These are phyloP conservation scores for Leavenworthia alabamica DNA, from an alignment of 345 rosid genomes.

Conservation along the genomic window DNA sequence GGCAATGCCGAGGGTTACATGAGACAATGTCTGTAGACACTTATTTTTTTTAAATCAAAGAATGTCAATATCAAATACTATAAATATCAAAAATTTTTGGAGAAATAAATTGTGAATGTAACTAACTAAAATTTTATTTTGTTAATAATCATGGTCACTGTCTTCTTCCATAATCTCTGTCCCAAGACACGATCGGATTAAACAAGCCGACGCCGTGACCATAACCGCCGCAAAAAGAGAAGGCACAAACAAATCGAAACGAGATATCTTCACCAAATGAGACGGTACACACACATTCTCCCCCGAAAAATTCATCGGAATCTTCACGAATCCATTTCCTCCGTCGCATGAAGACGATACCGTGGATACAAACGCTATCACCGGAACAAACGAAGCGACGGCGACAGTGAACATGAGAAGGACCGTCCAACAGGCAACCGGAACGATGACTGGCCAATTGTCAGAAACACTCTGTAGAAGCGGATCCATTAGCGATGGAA, in stretches of 20 bases:
- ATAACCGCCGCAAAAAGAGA: constrained; percentile 26
- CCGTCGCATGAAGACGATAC: constrained; percentile 19
- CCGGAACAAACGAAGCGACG: constrained; percentile 25
- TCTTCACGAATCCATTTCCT: constrained; percentile 25
- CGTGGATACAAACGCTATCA: constrained; percentile 22
- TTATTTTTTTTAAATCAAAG: background rate
- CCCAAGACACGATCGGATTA: constrained; percentile 24
- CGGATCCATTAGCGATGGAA: constrained; percentile 22
- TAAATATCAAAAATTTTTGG: background rate
- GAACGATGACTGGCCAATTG: constrained; percentile 22
- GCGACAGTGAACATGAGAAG: constrained; percentile 27
- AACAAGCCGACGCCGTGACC: constrained; percentile 27
- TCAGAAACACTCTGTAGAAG: constrained; percentile 2
- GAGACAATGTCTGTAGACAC: too few relatives aligned
- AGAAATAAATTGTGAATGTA: background rate
- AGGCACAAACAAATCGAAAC: constrained; percentile 20
- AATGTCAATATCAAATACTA: background rate
- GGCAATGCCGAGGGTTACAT: too few relatives aligned
- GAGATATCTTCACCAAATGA: constrained; percentile 21
- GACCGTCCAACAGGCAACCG: constrained; percentile 21
- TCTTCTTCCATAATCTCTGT: background rate
- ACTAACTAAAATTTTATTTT: background rate
- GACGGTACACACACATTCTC: constrained; percentile 21
- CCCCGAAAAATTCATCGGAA: constrained; percentile 21
- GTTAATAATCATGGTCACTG: background rate